Conservation (phyloP, 768 basidiomycete genomes). For the Kwoniella dejecticola region DNA sequence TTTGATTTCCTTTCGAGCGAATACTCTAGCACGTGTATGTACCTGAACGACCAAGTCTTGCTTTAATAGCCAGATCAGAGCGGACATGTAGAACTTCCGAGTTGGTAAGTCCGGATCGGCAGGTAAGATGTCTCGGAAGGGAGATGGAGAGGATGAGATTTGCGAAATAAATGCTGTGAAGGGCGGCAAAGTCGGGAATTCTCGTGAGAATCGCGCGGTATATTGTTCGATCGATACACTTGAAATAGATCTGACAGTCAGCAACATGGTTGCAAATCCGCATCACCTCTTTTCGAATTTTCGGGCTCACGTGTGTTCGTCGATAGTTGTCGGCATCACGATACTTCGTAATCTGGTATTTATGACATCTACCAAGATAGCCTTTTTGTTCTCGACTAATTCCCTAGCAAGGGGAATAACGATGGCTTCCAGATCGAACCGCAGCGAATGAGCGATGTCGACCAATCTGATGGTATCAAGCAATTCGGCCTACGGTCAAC, state of each 20-base stretch:
- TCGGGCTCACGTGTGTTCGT: constrained; percentile 42
- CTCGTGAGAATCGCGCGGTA: constrained; percentile 15
- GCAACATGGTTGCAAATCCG: not conserved
- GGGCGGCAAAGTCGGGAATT: constrained; percentile 32
- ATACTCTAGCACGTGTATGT: constrained; percentile 80
- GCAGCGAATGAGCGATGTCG: constrained; percentile 50
- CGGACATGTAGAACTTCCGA: constrained; percentile 72
- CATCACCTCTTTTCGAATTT: not conserved
- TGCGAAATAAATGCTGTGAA: constrained; percentile 67
- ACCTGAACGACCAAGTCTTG: constrained; percentile 80
- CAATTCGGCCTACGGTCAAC: too few relatives aligned
- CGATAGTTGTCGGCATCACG: constrained; percentile 64
- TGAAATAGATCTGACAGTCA: not conserved
- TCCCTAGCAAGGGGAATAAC: constrained; percentile 88
- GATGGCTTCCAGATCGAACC: constrained; percentile 59
- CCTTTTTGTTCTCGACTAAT: constrained; percentile 85
- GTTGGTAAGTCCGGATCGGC: constrained; percentile 25
- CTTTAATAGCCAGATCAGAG: constrained; percentile 88
- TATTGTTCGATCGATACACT: constrained; percentile 61
- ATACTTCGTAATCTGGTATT: constrained; percentile 77
- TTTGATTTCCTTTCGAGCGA: constrained; percentile 77
- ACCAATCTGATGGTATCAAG: constrained; percentile 51
- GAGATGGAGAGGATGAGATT: constrained; percentile 66
- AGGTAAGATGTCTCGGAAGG: constrained; percentile 77
- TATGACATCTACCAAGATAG: constrained; percentile 83